Percentiles rank a stretch among this genome's conserved stretches.
Evolutionary conservation across 1,284 basidiomycete genomes (phyloP).

Genomic region (Meira nashicola): DNA sequence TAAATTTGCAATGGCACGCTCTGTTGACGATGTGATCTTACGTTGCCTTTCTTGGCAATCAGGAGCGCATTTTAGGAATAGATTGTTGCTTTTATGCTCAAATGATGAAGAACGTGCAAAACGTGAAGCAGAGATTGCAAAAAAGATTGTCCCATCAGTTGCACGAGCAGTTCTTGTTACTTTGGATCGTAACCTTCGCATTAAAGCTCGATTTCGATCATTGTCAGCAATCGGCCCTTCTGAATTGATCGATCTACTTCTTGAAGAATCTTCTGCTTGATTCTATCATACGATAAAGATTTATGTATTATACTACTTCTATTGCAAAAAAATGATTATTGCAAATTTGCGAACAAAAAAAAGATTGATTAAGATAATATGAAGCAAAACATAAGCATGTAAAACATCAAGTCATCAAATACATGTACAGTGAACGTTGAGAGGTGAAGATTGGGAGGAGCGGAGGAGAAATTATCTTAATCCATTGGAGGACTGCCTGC

Average conservation of each 20-base stretch:
- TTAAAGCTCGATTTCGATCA: conserved; percentile 63
- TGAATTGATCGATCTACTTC: conserved; percentile 42
- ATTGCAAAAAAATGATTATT: too few relatives aligned
- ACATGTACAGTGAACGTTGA: too few relatives aligned
- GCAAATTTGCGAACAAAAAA: too few relatives aligned
- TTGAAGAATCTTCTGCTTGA: too few relatives aligned
- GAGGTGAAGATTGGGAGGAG: too few relatives aligned
- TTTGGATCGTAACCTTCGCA: conserved; percentile 72
- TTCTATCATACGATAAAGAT: too few relatives aligned
- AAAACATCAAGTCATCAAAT: too few relatives aligned
- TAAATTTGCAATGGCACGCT: conserved; percentile 61
- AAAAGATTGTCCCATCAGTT: conserved; percentile 51
- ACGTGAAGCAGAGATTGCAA: conserved; percentile 28
- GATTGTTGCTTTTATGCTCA: conserved; percentile 56
- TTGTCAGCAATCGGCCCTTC: conserved; percentile 64
- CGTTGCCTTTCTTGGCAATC: conserved; percentile 81
- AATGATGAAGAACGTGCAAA: conserved; percentile 46
- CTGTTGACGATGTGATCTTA: conserved; percentile 91
- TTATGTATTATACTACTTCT: too few relatives aligned
- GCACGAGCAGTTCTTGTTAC: conserved; percentile 82
- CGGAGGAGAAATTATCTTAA: too few relatives aligned
- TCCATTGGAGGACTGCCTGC: too few relatives aligned
- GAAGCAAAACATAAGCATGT: too few relatives aligned
- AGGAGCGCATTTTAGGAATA: conserved; percentile 81
- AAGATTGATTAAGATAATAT: too few relatives aligned